phyloP scores from a whole-genome alignment of 192 early-diverging fungal species.

The Pilaira anomala region DNA sequence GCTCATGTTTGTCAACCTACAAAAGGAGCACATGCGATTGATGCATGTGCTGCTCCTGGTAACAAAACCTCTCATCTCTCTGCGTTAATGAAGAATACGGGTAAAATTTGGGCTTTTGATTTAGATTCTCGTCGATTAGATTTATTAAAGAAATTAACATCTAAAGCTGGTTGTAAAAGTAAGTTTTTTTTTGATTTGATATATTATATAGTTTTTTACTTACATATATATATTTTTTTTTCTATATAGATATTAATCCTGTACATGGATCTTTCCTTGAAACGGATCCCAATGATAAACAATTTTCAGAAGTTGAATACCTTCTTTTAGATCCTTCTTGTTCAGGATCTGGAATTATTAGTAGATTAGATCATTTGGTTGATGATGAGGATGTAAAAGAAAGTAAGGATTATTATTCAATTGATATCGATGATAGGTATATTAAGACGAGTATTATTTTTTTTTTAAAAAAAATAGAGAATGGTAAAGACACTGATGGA shows the following conservation, averaged over 20 bases:
- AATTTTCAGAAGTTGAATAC: slow-evolving; percentile 72
- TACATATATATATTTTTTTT: not conserved
- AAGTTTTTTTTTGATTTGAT: slow-evolving; percentile 8
- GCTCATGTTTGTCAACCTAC: slow-evolving; percentile 77
- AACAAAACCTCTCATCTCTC: slow-evolving; percentile 97
- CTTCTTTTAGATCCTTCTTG: slow-evolving; percentile 95
- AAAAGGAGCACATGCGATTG: slow-evolving; percentile 65
- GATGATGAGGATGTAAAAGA: slow-evolving; percentile 54
- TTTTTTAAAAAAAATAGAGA: slow-evolving; percentile 21
- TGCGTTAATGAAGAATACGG: slow-evolving; percentile 83
- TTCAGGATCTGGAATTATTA: slow-evolving; percentile 92
- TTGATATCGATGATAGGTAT: no score
- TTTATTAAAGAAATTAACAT: slow-evolving; percentile 69
- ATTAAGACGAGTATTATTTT: not conserved
- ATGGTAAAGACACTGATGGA: slow-evolving; percentile 11
- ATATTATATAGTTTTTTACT: not conserved
- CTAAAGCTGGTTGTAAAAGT: slow-evolving; percentile 80
- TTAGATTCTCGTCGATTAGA: slow-evolving; percentile 71
- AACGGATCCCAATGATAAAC: slow-evolving; percentile 62
- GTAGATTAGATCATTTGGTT: slow-evolving; percentile 80
- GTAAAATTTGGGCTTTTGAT: slow-evolving; percentile 90
- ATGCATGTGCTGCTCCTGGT: slow-evolving; percentile 95
- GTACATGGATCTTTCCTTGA: slow-evolving; percentile 79
- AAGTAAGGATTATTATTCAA: not conserved
- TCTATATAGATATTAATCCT: slow-evolving; percentile 60